Evolutionary conservation across 495 filamentous ascomycete genomes (phyloP).

Genomic region (Stereocaulon alpinum): DNA sequence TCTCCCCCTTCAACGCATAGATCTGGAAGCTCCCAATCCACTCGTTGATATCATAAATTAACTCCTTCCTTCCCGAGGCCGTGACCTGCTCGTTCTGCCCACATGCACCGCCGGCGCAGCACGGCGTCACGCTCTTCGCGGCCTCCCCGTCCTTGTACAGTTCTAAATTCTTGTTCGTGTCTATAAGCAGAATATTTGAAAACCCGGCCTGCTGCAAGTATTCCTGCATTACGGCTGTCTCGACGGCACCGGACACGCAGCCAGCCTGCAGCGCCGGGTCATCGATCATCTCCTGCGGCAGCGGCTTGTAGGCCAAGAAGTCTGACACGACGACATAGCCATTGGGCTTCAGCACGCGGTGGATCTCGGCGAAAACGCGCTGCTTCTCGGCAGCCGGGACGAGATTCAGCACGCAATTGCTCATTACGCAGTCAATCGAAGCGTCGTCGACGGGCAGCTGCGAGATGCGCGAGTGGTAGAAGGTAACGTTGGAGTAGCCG

Average conservation of each 20-base stretch:
- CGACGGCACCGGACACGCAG: constrained; percentile 50
- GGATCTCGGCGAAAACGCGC: constrained; percentile 49
- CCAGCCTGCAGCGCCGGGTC: constrained; percentile 48
- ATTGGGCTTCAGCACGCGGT: constrained; percentile 48
- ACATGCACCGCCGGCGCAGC: not conserved
- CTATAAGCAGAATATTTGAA: not conserved
- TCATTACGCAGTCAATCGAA: constrained; percentile 49
- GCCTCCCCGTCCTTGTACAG: not conserved
- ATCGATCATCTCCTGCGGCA: constrained; percentile 39
- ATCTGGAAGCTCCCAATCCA: not conserved
- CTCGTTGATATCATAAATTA: not conserved
- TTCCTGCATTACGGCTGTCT: constrained; percentile 42
- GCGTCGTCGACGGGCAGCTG: constrained; percentile 34
- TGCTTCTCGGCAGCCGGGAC: constrained; percentile 48
- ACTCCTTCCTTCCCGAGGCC: not conserved
- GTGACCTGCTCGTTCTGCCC: not conserved
- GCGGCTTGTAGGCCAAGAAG: constrained; percentile 44
- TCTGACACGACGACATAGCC: constrained; percentile 57
- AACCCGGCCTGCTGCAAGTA: constrained; percentile 48
- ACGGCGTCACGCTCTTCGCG: not conserved
- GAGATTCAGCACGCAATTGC: constrained; percentile 58
- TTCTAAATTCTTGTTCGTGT: not conserved
- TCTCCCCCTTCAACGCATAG: not conserved
- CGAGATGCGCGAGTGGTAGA: constrained; percentile 46
- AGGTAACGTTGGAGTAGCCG: constrained; percentile 35